Evolutionary conservation across 2,329 filamentous ascomycete genomes (phyloP), one percentile per base, ranked within the genome.

Genomic region (Alternaria solani): DNA sequence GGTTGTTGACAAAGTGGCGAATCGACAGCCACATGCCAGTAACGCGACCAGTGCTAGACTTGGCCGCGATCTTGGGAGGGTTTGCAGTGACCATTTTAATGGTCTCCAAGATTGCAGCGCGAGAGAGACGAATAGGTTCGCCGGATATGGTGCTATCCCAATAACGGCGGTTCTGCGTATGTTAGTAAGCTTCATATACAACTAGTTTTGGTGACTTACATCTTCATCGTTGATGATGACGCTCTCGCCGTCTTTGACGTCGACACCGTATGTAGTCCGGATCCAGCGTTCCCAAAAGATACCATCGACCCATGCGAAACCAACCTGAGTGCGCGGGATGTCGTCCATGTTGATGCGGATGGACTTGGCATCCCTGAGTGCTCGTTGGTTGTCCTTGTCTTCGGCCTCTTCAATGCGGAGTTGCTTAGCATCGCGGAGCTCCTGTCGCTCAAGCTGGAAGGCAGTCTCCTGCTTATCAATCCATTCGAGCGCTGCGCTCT

Each of bases 201-300:
- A 49, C 9, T 34, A 28, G 25, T 51, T 16, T 14, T 11, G 39
- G 55, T 61, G 85, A 34, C 92, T 90, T 84, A 96, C 93, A 78
- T 96, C 93, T 83, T 98, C 92, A 71, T 99, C 95, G 69, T 97
- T 97, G 81, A 99, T 95, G 60, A 99, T 91, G 56, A 99, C 92
- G 64, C 92, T 88, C 78, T 98, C 95, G 48, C 94, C 94, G 64
- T 95, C 89, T 62, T 83, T 84, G 32, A 95, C 89, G 70, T 96
- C 91, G 68, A 98, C 91, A 55, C 94, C 94, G 74, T 96, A 99
- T 0, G 94, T 97, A n/a, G 90, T 94, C 68, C 91, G 87, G 66
- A 99, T 88, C 95, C 95, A 99, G 63, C 94, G 88, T 79, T 98
- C 94, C 95, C 95, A 99, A 79, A 98, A 98, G 7, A 92, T 87